These are phyloP conservation scores for Sporothrix curviconia DNA, from an alignment of 2,329 filamentous ascomycete species.

Conservation along the genomic window DNA sequence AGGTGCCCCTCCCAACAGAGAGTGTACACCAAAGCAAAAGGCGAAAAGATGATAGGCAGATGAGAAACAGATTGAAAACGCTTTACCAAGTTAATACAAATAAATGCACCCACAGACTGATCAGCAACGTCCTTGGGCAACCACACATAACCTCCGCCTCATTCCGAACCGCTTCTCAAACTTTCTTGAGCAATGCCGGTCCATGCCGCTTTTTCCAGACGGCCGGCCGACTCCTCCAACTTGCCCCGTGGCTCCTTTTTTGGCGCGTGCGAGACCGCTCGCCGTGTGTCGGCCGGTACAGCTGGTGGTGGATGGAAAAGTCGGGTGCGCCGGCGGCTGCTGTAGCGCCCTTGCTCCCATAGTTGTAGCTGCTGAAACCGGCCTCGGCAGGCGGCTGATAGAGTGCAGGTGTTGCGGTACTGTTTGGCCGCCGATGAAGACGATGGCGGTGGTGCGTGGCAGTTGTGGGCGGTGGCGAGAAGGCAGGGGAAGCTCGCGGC, in stretches of 20 bases:
- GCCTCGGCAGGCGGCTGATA: conserved; percentile 24
- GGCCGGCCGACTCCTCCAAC: conserved; percentile 59
- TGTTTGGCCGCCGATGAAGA: conserved; percentile 17
- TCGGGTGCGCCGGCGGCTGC: conserved; percentile 29
- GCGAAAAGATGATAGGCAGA: not conserved
- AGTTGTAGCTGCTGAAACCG: conserved; percentile 51
- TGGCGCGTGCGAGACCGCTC: conserved; percentile 42
- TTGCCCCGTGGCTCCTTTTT: conserved; percentile 43
- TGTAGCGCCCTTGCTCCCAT: conserved; percentile 26
- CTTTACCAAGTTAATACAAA: no score
- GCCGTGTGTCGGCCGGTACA: conserved; percentile 61
- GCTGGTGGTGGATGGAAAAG: conserved; percentile 60
- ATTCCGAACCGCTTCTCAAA: conserved; percentile 66
- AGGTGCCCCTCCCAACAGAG: no score
- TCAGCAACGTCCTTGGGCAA: not conserved
- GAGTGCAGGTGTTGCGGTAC: conserved; percentile 23
- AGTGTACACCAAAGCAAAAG: not conserved
- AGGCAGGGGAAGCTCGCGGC: conserved; percentile 23
- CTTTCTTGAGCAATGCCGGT: conserved; percentile 67
- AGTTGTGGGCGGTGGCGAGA: conserved; percentile 30
- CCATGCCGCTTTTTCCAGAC: conserved; percentile 64
- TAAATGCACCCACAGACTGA: not conserved
- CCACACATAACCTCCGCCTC: not conserved
- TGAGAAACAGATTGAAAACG: no score
- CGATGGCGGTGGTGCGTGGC: not conserved